Evolutionary conservation across 2,329 filamentous ascomycete genomes (phyloP).

Genomic region (Gnomoniopsis sp.): DNA sequence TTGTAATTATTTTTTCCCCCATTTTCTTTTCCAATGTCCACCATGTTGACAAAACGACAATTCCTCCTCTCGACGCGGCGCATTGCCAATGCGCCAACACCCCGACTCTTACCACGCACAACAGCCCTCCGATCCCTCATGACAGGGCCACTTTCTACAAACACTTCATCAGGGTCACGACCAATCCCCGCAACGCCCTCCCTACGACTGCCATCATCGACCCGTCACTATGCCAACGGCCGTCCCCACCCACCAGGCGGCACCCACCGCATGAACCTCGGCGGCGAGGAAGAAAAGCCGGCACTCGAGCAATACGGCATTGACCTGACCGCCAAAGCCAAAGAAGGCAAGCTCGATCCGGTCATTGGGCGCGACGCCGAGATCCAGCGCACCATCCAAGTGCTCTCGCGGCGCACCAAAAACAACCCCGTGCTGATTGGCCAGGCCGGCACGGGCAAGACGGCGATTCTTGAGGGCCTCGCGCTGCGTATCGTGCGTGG

Average conservation of each 20-base stretch:
- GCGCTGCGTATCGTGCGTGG: slow-evolving; percentile 86
- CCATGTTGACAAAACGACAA: slow-evolving; percentile 38
- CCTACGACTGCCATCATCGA: slow-evolving; percentile 31
- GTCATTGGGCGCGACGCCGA: slow-evolving; percentile 91
- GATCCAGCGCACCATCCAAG: slow-evolving; percentile 91
- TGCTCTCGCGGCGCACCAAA: slow-evolving; percentile 88
- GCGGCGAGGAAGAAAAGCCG: slow-evolving; percentile 72
- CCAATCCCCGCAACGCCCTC: slow-evolving; percentile 10
- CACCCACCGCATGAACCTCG: slow-evolving; percentile 89
- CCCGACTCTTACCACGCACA: slow-evolving; percentile 22
- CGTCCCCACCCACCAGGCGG: slow-evolving; percentile 85
- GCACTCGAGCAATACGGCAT: slow-evolving; percentile 89
- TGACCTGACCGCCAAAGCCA: slow-evolving; percentile 82
- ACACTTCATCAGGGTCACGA: not conserved
- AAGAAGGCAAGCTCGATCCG: slow-evolving; percentile 86
- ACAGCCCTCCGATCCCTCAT: slow-evolving; percentile 16
- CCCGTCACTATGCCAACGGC: slow-evolving; percentile 63
- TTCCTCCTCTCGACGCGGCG: slow-evolving; percentile 33
- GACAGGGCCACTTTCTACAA: not conserved
- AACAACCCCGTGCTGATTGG: slow-evolving; percentile 97
- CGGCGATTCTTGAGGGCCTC: slow-evolving; percentile 85
- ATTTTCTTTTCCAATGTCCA: slow-evolving; percentile 7
- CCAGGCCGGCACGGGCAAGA: slow-evolving; percentile 88
- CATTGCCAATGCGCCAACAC: slow-evolving; percentile 27
- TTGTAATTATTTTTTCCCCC: not conserved